These are phyloP conservation scores for Selaginella tamariscina DNA, from an alignment of 75 land plant genomes.

Conservation along the genomic window DNA sequence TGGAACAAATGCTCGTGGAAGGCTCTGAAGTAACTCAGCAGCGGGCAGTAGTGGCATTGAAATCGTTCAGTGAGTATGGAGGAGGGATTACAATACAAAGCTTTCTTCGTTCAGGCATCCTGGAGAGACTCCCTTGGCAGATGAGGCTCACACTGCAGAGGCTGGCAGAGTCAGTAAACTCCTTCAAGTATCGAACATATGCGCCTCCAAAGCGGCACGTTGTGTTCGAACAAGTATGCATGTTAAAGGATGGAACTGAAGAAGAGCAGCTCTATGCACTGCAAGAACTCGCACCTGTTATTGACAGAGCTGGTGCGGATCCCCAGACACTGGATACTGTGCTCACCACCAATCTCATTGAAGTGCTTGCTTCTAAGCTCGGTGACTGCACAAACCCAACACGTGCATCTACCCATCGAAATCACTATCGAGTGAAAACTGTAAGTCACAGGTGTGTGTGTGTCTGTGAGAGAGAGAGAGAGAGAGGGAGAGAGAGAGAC, in stretches of 20 bases:
- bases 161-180: conserved; percentile 3
- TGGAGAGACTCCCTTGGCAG: conserved; percentile 30
- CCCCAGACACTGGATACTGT: conserved; percentile 20
- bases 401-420: not conserved
- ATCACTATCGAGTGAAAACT: too few relatives aligned
- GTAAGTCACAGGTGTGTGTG: too few relatives aligned
- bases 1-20: conserved; percentile 18
- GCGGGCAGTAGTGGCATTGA: conserved; percentile 24
- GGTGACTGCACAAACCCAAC: not conserved
- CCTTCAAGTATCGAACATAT: not conserved
- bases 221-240: conserved; percentile 17
- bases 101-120: conserved; percentile 21
- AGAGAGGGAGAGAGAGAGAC: too few relatives aligned
- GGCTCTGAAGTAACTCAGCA: conserved; percentile 30
- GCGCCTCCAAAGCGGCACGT: conserved; percentile 20
- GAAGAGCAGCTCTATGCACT: conserved; percentile 19
- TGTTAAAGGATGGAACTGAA: conserved; percentile 12
- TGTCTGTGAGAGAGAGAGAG: too few relatives aligned
- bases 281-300: conserved; percentile 31
- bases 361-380: conserved; percentile 17
- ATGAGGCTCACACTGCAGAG: conserved; percentile 25
- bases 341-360: conserved; percentile 19
- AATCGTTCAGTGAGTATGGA: conserved; percentile 27
- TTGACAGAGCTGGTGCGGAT: conserved; percentile 22
- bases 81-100: conserved; percentile 14